These are phyloP conservation scores for Boechera stricta DNA, from an alignment of 345 rosid species.

Conservation along the genomic window DNA sequence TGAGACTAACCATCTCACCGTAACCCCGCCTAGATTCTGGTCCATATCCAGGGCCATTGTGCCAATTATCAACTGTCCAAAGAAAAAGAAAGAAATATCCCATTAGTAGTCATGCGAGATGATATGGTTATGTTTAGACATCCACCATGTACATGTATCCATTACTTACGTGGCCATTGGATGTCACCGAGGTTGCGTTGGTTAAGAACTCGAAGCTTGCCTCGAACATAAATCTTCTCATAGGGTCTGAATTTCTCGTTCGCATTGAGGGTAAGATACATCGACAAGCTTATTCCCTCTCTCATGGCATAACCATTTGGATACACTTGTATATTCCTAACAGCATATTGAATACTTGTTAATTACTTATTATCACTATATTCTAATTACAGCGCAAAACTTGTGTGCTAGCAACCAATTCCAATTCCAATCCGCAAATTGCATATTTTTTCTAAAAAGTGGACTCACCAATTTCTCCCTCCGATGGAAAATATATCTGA, in stretches of 20 bases:
- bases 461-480: too few relatives aligned
- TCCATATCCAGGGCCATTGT: background rate
- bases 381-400: too few relatives aligned
- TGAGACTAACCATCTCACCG: background rate
- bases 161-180: slow-evolving; percentile 15
- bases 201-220: slow-evolving; percentile 36
- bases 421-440: too few relatives aligned
- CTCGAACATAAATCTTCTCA: slow-evolving; percentile 37
- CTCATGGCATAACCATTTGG: slow-evolving; percentile 19
- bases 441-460: too few relatives aligned
- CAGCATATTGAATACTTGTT: too few relatives aligned
- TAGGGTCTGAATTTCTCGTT: slow-evolving; percentile 27
- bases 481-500: too few relatives aligned
- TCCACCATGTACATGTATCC: background rate
- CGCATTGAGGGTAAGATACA: background rate
- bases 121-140: too few relatives aligned
- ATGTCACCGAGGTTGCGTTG: background rate
- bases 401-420: too few relatives aligned
- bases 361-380: too few relatives aligned
- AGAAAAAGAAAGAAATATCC: background rate
- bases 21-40: slow-evolving; percentile 9
- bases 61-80: slow-evolving; percentile 23
- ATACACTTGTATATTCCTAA: slow-evolving; percentile 19
- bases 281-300: slow-evolving; percentile 19
- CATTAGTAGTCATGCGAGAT: background rate